These are phyloP conservation scores for Cercospora zeina DNA, from an alignment of 2,329 filamentous ascomycete species.

Conservation along the genomic window DNA sequence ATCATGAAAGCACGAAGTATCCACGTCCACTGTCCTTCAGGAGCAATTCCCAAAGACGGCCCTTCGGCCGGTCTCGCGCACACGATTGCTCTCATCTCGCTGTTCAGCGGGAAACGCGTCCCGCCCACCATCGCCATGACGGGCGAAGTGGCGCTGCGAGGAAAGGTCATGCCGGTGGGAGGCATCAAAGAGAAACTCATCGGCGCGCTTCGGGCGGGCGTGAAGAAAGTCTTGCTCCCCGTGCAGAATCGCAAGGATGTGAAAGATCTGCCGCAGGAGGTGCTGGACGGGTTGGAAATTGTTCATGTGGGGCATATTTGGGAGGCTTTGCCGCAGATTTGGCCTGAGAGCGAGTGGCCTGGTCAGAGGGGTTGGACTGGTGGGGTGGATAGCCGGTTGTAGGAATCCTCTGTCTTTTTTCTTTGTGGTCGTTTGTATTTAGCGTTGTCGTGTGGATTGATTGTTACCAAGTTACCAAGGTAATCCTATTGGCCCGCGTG, in stretches of 20 bases:
- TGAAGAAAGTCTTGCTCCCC: constrained; percentile 89
- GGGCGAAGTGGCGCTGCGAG: constrained; percentile 73
- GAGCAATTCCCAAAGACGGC: constrained; percentile 92
- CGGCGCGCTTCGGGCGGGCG: constrained; percentile 85
- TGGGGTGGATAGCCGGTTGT: constrained; percentile 75
- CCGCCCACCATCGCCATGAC: constrained; percentile 96
- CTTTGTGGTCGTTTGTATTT: not conserved
- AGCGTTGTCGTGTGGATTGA: no score
- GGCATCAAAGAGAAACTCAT: constrained; percentile 99
- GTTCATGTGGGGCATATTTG: constrained; percentile 88
- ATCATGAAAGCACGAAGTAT: constrained; percentile 95
- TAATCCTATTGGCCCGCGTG: no score
- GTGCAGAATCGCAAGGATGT: constrained; percentile 88
- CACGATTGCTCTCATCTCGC: constrained; percentile 85
- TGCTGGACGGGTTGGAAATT: constrained; percentile 82
- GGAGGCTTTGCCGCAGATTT: constrained; percentile 87
- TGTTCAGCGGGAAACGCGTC: constrained; percentile 83
- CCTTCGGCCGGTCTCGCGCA: constrained; percentile 84
- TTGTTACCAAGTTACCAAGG: no score
- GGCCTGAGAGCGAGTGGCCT: constrained; percentile 87
- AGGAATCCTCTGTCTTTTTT: not conserved
- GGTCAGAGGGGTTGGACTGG: constrained; percentile 64
- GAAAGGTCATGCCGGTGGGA: constrained; percentile 88
- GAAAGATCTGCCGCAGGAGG: constrained; percentile 85
- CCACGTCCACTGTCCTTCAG: constrained; percentile 93